These are phyloP conservation scores for Dactylellina sp. DNA, from an alignment of 2,329 filamentous ascomycete species.

Conservation along the genomic window DNA sequence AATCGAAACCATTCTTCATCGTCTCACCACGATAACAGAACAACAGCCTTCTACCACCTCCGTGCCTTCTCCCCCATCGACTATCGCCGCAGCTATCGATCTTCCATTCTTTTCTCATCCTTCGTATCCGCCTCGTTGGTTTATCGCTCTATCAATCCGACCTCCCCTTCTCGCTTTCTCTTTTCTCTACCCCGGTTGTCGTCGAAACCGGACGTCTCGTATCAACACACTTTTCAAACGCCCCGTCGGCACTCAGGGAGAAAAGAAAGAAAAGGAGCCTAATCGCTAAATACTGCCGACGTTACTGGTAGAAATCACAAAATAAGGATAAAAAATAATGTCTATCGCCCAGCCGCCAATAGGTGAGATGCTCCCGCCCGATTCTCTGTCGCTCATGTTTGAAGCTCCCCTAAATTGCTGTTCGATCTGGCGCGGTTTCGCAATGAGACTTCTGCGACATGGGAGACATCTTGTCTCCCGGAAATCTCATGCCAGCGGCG, in stretches of 20 bases:
- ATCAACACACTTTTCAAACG: conserved; percentile 25
- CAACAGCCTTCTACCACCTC: neutral
- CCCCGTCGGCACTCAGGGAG: conserved; percentile 7
- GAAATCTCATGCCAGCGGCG: conserved; percentile 22
- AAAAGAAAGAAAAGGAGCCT: too few species aligned
- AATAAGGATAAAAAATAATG: conserved; percentile 11
- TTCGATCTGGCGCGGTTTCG: conserved; percentile 19
- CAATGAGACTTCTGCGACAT: conserved; percentile 27
- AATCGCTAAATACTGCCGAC: conserved; percentile 19
- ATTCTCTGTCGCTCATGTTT: neutral
- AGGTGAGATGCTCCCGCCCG: conserved; percentile 33
- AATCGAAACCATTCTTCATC: neutral
- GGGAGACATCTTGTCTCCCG: conserved; percentile 2
- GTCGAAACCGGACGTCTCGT: conserved; percentile 45
- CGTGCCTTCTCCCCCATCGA: neutral
- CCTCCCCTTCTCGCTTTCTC: neutral
- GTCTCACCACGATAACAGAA: neutral
- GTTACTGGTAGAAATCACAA: neutral
- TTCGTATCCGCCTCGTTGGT: neutral
- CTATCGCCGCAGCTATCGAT: neutral
- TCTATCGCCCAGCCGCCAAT: conserved; percentile 55
- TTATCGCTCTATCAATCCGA: conserved; percentile 13
- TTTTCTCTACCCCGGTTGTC: neutral
- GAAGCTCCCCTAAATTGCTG: neutral
- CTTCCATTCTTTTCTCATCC: conserved; percentile 10